Conservation (phyloP, 495 filamentous ascomycete species). For the Cercophora samala region DNA sequence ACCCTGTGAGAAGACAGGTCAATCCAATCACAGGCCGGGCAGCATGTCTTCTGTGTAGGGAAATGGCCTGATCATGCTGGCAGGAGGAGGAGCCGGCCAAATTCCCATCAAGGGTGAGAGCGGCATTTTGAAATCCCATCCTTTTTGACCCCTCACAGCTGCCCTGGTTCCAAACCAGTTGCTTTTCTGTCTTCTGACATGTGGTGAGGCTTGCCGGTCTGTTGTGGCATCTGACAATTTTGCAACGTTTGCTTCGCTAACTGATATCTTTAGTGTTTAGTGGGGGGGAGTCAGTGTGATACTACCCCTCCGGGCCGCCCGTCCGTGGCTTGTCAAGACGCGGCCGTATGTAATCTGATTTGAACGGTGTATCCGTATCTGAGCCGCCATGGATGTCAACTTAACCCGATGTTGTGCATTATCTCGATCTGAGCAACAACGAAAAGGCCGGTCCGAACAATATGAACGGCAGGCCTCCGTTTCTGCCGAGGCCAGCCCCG, state of each 20-base stretch:
- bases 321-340: not conserved
- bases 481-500: not conserved
- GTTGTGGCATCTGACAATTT: not conserved
- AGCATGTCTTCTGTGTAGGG: not conserved
- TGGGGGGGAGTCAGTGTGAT: not conserved
- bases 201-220: not conserved
- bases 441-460: not conserved
- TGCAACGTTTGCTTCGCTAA: not conserved
- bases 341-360: too few species aligned
- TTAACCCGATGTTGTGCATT: slow-evolving; percentile 7
- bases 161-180: not conserved
- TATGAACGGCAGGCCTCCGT: not conserved
- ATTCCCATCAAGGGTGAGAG: slow-evolving; percentile 16
- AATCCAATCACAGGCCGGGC: slow-evolving; percentile 11
- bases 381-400: not conserved
- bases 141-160: not conserved
- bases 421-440: slow-evolving; percentile 4
- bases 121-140: slow-evolving; percentile 17
- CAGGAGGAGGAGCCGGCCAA: not conserved
- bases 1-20: not conserved
- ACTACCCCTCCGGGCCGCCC: not conserved
- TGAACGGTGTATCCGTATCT: too few species aligned
- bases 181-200: not conserved
- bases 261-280: not conserved
- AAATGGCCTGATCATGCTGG: slow-evolving; percentile 10